These are phyloP conservation scores for Vaccinium macrocarpon DNA, from an alignment of 148 eudicot genomes.

Conservation along the genomic window DNA sequence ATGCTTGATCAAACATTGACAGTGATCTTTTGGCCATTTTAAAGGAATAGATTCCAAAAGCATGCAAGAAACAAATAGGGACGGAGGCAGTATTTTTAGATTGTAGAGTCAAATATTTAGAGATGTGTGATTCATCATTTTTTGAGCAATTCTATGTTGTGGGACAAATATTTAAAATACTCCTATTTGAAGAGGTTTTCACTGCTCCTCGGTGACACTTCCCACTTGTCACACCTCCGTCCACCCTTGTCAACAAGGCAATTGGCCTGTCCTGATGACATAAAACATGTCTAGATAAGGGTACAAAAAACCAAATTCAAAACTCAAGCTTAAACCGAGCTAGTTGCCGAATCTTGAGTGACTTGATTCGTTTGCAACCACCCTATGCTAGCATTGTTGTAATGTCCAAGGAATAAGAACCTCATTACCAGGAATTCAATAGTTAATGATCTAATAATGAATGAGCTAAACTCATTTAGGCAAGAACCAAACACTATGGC, in stretches of 20 bases:
- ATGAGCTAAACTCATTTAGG: neutral
- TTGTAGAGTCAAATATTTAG: neutral
- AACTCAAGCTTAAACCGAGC: too few species aligned
- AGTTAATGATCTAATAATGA: neutral
- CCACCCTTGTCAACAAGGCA: neutral
- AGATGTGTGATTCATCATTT: neutral
- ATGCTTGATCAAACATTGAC: neutral
- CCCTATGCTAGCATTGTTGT: too few species aligned
- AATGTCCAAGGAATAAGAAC: neutral
- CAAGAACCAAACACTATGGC: neutral
- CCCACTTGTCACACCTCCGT: neutral
- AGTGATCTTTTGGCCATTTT: neutral
- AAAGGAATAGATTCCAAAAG: neutral
- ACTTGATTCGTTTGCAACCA: too few species aligned
- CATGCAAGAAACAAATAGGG: neutral
- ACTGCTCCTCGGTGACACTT: neutral
- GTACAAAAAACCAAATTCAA: too few species aligned
- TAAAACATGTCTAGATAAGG: neutral
- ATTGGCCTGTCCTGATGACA: neutral
- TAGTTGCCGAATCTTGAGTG: too few species aligned
- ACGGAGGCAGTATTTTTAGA: neutral
- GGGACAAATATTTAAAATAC: neutral
- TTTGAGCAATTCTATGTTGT: neutral
- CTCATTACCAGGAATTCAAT: neutral
- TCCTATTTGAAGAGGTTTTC: neutral